Percentiles rank a stretch among this genome's conserved stretches.
These are phyloP conservation scores for Raphanus raphanistrum DNA, from an alignment of 345 rosid species.

Conservation along the genomic window DNA sequence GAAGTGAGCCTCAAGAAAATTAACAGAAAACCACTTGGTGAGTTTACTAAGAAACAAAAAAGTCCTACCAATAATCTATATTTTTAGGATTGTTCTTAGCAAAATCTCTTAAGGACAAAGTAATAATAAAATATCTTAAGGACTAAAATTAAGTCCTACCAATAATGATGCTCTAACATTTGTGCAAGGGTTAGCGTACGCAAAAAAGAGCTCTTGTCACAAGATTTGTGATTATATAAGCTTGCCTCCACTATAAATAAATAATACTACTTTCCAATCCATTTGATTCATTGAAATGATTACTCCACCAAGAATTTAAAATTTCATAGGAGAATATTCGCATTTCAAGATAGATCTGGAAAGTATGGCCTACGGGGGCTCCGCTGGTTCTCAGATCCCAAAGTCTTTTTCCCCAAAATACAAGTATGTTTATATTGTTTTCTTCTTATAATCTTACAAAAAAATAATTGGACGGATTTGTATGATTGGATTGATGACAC, in stretches of 20 bases:
- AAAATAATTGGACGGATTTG: background rate
- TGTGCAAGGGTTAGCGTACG: background rate
- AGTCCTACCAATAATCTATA: no score
- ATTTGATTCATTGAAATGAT: constrained; percentile 5
- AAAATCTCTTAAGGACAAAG: no score
- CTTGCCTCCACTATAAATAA: background rate
- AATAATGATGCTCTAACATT: no score
- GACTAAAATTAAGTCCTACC: no score
- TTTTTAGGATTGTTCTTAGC: no score
- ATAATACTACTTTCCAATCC: background rate
- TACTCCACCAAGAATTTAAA: constrained; percentile 1
- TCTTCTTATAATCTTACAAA: background rate
- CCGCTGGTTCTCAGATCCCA: constrained; percentile 6
- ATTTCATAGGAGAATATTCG: background rate
- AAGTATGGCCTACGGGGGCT: background rate
- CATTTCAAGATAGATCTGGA: constrained; percentile 19
- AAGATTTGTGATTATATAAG: background rate
- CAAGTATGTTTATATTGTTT: background rate
- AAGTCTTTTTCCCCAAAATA: background rate
- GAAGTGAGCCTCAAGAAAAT: no score
- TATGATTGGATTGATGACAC: background rate
- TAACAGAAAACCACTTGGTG: no score
- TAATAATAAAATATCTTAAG: no score
- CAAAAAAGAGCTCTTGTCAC: background rate
- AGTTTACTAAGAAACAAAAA: no score